phyloP scores from a whole-genome alignment of 192 early-diverging fungal species.

The Coemansia sp. region DNA sequence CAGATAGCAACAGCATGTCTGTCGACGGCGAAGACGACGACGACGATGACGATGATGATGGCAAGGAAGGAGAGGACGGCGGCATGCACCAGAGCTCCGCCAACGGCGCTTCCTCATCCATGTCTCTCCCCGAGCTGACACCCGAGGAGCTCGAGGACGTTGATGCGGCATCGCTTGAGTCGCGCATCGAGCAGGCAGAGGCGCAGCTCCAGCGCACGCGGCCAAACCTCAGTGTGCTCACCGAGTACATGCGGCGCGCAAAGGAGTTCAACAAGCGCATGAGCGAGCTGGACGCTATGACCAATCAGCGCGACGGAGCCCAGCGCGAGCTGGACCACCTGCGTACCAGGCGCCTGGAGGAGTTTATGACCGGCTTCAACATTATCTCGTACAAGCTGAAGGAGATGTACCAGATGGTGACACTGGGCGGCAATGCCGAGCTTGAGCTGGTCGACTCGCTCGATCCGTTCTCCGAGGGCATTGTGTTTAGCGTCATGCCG shows the following conservation, averaged over 20 bases:
- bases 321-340: constrained; percentile 73
- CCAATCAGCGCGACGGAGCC: constrained; percentile 65
- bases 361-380: constrained; percentile 96
- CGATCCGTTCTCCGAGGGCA: constrained; percentile 98
- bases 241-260: constrained; percentile 80
- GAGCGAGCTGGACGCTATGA: constrained; percentile 72
- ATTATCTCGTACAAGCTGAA: constrained; percentile 92
- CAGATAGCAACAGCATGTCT: neutral
- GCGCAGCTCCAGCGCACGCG: constrained; percentile 54
- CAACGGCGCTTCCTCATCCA: too few species aligned
- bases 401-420: constrained; percentile 99
- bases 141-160: constrained; percentile 63
- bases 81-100: too few species aligned
- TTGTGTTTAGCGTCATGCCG: constrained; percentile 98
- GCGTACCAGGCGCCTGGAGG: constrained; percentile 72
- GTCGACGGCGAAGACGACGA: constrained; percentile 45
- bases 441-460: constrained; percentile 92
- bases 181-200: constrained; percentile 69
- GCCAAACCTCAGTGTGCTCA: constrained; percentile 84
- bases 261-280: constrained; percentile 68
- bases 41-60: constrained; percentile 2
- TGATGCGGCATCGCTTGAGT: constrained; percentile 62
- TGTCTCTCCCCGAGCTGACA: constrained; percentile 52
- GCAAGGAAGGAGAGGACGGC: constrained; percentile 36
- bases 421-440: constrained; percentile 96